Evolutionary conservation across 2,329 filamentous ascomycete genomes (phyloP).

Genomic region (Coniochaeta prunicola): DNA sequence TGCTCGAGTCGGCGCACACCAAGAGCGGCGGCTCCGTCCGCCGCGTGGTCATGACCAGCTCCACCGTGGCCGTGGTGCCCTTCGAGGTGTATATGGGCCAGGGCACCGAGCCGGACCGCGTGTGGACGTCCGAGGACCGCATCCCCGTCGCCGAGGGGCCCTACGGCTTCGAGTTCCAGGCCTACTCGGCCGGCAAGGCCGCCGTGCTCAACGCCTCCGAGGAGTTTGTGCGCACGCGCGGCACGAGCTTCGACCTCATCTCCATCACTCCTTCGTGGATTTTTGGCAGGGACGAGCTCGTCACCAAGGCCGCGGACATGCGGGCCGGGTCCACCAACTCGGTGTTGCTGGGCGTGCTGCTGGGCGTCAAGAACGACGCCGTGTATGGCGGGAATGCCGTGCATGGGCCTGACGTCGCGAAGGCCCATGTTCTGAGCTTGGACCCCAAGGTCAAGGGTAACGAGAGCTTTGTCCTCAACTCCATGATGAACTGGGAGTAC

Average conservation of each 20-base stretch:
- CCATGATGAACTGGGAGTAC: neutral
- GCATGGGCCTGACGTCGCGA: constrained; percentile 5
- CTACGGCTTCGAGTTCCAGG: constrained; percentile 6
- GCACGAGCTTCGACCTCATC: constrained; percentile 4
- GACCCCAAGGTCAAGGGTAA: constrained; percentile 1
- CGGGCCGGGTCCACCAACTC: constrained; percentile 1
- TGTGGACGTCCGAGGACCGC: constrained; percentile 2
- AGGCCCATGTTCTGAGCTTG: constrained; percentile 4
- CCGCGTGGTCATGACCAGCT: constrained; percentile 20
- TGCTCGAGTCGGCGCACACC: constrained; percentile 14
- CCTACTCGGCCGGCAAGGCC: constrained; percentile 10
- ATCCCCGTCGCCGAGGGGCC: constrained; percentile 1
- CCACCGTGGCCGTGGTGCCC: constrained; percentile 16
- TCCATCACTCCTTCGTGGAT: constrained; percentile 7
- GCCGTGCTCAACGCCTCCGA: constrained; percentile 5
- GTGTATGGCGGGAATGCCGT: constrained; percentile 4
- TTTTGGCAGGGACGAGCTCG: constrained; percentile 7
- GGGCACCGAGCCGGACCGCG: neutral
- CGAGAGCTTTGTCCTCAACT: constrained; percentile 2
- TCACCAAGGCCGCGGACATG: neutral
- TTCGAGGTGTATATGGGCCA: constrained; percentile 2
- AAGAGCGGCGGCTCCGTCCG: constrained; percentile 12
- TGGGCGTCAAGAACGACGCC: neutral
- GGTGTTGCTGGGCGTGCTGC: constrained; percentile 4
- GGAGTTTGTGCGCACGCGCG: neutral